Evolutionary conservation across 2,329 filamentous ascomycete genomes (phyloP), one percentile per base, ranked within the genome.

Genomic region (Ophiostoma pallidulum): DNA sequence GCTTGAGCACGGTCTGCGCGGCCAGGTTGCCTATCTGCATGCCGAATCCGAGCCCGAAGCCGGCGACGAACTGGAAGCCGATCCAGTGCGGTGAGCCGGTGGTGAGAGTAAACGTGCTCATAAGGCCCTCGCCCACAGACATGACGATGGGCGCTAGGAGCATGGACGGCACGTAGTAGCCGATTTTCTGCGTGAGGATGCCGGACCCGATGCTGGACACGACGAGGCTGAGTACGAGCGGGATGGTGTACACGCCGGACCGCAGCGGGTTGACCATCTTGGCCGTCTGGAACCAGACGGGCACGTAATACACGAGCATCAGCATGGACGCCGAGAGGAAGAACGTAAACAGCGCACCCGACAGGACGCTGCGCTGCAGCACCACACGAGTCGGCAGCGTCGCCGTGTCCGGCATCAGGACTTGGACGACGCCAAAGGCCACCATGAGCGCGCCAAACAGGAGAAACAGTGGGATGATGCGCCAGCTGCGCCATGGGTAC

Each of bases 131-230:
- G 19, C 75, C 77, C 8, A 75, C 53, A 7, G 73, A 64, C 66
- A 71, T 70, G 53, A 75, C 60, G 51, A 66, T 64, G 3, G 75
- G 69, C 8, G 69, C 69, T 14, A 69, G 36, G 14, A 80, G 63
- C 73, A 80, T 78, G 18, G 69, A 68, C 0, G 73, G 78, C 4
- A 72, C 71, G 52, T 82, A 82, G 58, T 82, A 81, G 31, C 78
- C 78, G 24, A 77, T 63, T 45, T 67, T 69, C 45, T 74, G 70
- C 1, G 73, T 77, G 35, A 68, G 52, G 0, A 60, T 60, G 24
- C 76, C 75, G 3, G 71, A 68, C 1, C 71, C 29, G 20, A 76
- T 64, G 45, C 69, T 71, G n/a, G 69, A 71, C 9, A 74, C 62
- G 5, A 78, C 73, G 8, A 80, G 65, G 47, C 71, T 73, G 45